Evolutionary conservation across 2,329 filamentous ascomycete genomes (phyloP).

Genomic region (Calonectria henricotiae): DNA sequence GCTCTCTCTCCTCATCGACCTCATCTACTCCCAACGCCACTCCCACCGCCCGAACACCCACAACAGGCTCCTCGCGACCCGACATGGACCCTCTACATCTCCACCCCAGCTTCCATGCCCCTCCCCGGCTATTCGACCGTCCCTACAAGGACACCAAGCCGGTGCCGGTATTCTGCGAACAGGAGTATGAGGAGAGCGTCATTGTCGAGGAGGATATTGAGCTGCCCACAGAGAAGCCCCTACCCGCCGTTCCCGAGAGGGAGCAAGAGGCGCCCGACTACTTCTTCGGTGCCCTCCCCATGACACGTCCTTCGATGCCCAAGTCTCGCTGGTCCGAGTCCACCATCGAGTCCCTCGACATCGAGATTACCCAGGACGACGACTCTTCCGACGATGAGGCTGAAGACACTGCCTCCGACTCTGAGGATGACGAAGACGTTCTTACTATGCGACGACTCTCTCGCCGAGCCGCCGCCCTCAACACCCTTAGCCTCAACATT

Average conservation of each 20-base stretch:
- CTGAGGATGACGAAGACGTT: slow-evolving; percentile 47
- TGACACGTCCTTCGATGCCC: slow-evolving; percentile 54
- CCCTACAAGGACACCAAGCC: slow-evolving; percentile 53
- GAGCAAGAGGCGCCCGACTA: slow-evolving; percentile 55
- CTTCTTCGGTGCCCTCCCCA: slow-evolving; percentile 54
- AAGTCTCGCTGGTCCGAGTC: slow-evolving; percentile 64
- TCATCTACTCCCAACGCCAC: slow-evolving; percentile 51
- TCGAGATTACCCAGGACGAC: slow-evolving; percentile 47
- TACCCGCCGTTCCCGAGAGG: slow-evolving; percentile 52
- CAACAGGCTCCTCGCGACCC: slow-evolving; percentile 48
- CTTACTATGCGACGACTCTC: slow-evolving; percentile 52
- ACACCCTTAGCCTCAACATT: slow-evolving; percentile 57
- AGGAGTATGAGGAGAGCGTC: slow-evolving; percentile 48
- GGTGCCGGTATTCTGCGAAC: slow-evolving; percentile 53
- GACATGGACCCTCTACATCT: slow-evolving; percentile 57
- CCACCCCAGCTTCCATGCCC: slow-evolving; percentile 58
- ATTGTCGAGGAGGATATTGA: slow-evolving; percentile 50
- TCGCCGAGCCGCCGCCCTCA: slow-evolving; percentile 44
- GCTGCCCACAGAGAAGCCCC: slow-evolving; percentile 52
- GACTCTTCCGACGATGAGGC: slow-evolving; percentile 46
- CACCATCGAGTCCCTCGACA: slow-evolving; percentile 56
- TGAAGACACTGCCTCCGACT: slow-evolving; percentile 47
- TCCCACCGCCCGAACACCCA: slow-evolving; percentile 47
- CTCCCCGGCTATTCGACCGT: slow-evolving; percentile 58
- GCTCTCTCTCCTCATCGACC: slow-evolving; percentile 57